These are phyloP conservation scores for Phaeosphaeria sp. DNA, from an alignment of 2,329 filamentous ascomycete genomes.

Conservation along the genomic window DNA sequence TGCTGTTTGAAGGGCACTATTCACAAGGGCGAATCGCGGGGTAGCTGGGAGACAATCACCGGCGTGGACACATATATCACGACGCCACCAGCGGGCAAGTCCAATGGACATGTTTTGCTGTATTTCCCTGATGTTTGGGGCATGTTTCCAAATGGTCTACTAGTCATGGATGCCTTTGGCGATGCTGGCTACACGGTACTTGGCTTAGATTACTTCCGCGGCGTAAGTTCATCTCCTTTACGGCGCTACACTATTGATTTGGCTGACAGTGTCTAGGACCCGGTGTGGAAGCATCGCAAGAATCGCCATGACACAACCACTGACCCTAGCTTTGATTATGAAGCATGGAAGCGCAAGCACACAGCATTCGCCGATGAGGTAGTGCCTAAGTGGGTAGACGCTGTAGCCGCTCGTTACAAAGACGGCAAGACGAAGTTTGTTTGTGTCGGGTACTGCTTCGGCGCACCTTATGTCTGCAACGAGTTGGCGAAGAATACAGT, in stretches of 20 bases:
- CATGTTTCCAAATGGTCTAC: slow-evolving; percentile 52
- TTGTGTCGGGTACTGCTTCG: slow-evolving; percentile 52
- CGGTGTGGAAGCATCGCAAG: slow-evolving; percentile 52
- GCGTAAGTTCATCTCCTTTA: slow-evolving; percentile 41
- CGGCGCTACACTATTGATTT: no score
- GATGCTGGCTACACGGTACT: slow-evolving; percentile 53
- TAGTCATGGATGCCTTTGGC: slow-evolving; percentile 58
- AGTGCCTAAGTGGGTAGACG: slow-evolving; percentile 55
- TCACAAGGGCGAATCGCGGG: slow-evolving; percentile 50
- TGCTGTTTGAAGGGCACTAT: slow-evolving; percentile 52
- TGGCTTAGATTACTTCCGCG: slow-evolving; percentile 56
- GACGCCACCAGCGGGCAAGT: slow-evolving; percentile 29
- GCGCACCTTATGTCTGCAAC: slow-evolving; percentile 55
- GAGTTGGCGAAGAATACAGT: slow-evolving; percentile 49
- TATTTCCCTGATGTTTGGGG: slow-evolving; percentile 58
- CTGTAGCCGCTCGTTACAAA: slow-evolving; percentile 48
- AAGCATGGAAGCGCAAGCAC: slow-evolving; percentile 59
- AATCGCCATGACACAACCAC: slow-evolving; percentile 18
- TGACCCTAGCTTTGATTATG: slow-evolving; percentile 52
- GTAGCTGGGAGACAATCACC: slow-evolving; percentile 42
- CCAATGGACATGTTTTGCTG: slow-evolving; percentile 53
- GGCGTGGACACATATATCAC: slow-evolving; percentile 51
- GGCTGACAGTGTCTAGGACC: slow-evolving; percentile 44
- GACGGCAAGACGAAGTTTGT: slow-evolving; percentile 46
- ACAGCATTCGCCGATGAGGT: slow-evolving; percentile 50